These are phyloP conservation scores for Irpex rosettiformis DNA, from an alignment of 1,284 basidiomycete species.

Conservation along the genomic window DNA sequence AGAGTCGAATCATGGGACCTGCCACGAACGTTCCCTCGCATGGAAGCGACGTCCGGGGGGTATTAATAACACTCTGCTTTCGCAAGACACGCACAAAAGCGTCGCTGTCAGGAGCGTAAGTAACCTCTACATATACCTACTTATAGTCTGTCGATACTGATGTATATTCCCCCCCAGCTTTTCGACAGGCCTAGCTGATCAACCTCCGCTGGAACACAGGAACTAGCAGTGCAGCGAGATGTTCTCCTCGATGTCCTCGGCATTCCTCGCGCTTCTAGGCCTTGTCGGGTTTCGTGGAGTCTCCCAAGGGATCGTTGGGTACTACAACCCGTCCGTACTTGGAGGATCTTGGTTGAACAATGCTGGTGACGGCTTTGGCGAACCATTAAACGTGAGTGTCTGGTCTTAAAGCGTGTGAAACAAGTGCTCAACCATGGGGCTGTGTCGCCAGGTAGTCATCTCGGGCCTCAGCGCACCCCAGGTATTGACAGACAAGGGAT, in stretches of 20 bases:
- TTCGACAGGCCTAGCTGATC: background rate
- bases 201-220: background rate
- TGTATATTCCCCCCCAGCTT: too few species aligned
- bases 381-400: constrained; percentile 69
- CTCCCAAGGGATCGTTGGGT: constrained; percentile 24
- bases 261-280: constrained; percentile 12
- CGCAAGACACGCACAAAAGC: background rate
- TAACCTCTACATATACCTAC: too few species aligned
- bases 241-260: background rate
- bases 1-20: background rate
- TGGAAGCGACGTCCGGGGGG: background rate
- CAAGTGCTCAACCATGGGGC: background rate
- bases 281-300: constrained; percentile 7
- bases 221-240: background rate
- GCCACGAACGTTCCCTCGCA: background rate
- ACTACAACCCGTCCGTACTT: constrained; percentile 38
- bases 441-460: constrained; percentile 45
- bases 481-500: constrained; percentile 62
- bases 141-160: too few species aligned
- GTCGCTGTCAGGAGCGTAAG: background rate
- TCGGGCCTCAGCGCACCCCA: constrained; percentile 64
- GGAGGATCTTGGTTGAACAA: constrained; percentile 56
- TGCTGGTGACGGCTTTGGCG: constrained; percentile 49
- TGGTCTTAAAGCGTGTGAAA: constrained; percentile 26
- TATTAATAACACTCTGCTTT: background rate